A percentile compares a stretch with the other conserved stretches of the same genome.
phyloP scores from a whole-genome alignment of 805 yeast genomes.

The Clavispora santaluciae region DNA sequence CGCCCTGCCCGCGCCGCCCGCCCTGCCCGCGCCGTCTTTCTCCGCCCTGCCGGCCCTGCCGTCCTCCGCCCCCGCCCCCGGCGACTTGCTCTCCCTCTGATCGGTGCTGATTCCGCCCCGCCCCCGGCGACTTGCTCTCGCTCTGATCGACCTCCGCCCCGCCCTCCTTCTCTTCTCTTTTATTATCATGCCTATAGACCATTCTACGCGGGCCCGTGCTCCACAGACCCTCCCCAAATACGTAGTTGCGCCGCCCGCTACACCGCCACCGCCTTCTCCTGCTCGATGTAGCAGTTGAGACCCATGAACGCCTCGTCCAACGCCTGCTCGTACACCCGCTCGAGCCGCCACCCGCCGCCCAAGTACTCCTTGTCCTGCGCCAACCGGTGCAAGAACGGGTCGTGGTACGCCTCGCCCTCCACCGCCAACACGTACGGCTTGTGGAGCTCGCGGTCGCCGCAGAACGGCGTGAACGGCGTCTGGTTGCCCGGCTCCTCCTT shows the following conservation, averaged over 20 bases:
- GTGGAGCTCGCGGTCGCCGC: conserved; percentile 71
- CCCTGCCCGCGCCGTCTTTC: too few species aligned
- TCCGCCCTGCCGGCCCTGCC: too few species aligned
- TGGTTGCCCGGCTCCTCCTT: conserved; percentile 19
- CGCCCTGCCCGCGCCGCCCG: too few species aligned
- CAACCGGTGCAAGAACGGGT: conserved; percentile 44
- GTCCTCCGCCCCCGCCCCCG: neutral
- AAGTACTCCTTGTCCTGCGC: conserved; percentile 59
- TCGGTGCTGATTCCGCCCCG: too few species aligned
- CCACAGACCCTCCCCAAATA: too few species aligned
- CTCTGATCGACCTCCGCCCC: too few species aligned
- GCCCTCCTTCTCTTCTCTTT: neutral
- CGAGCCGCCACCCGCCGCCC: conserved; percentile 83
- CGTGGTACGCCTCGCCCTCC: conserved; percentile 41
- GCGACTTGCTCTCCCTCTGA: neutral
- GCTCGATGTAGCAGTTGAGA: conserved; percentile 69
- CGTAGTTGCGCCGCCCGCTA: neutral
- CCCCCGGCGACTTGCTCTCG: too few species aligned
- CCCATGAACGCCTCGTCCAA: conserved; percentile 89
- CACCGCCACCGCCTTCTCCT: conserved; percentile 21
- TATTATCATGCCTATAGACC: neutral
- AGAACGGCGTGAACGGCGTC: conserved; percentile 87
- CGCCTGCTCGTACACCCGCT: conserved; percentile 66
- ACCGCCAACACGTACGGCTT: conserved; percentile 45
- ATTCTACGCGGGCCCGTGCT: too few species aligned